Base-by-base conservation (phyloP, 2,329 filamentous ascomycete genomes). In the Hypocreales sp. region DNA sequence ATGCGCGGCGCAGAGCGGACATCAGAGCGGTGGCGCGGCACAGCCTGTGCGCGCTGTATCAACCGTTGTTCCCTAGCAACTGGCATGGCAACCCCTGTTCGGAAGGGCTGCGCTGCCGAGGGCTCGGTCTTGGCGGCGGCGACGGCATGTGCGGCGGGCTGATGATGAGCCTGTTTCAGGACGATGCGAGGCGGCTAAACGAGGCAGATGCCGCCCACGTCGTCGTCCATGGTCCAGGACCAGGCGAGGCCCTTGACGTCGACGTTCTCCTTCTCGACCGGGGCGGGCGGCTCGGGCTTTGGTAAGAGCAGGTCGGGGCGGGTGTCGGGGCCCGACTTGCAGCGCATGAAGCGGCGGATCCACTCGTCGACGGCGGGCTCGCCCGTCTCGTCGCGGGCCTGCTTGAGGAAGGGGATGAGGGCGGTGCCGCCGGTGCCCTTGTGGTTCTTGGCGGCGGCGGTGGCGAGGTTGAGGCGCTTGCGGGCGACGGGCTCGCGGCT, bases 401-500 rank as follows among this genome's bases (percentile, higher is more conserved):
- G 90, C 55, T 95, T 94, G 34, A 98, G 60, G 54, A 98, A 98
- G 0, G 87, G 82, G 30, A 98, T 94, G 31, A 98, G 60, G 0
- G 86, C 81, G 0, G 90, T 95, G 11, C 90, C 90, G 10, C 90
- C 90, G 0, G 90, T 98, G 2, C 90, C 90, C 24, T 79, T 81
- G 16, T 93, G 66, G 25, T 58, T 48, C 37, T 60, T 56, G 11
- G 56, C 53, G 3, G 66, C 67, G 2, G 68, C 64, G 3, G 67
- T 63, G 2, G 74, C 73, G 9, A 86, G 61, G 38, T 86, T 82
- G 28, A 69, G 32, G 39, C 45, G 44, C 37, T 49, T 54, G 21
- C 60, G 58, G 7, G 20, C 1, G 41, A 54, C 53, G n/a, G 50
- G 58, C 45, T 65, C 64, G 13, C 63, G 67, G 34, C 61, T 71